Evolutionary conservation across 192 early-diverging fungal species (phyloP), one percentile per base, ranked within the genome.

Genomic region (Spizellomyces punctatus): DNA sequence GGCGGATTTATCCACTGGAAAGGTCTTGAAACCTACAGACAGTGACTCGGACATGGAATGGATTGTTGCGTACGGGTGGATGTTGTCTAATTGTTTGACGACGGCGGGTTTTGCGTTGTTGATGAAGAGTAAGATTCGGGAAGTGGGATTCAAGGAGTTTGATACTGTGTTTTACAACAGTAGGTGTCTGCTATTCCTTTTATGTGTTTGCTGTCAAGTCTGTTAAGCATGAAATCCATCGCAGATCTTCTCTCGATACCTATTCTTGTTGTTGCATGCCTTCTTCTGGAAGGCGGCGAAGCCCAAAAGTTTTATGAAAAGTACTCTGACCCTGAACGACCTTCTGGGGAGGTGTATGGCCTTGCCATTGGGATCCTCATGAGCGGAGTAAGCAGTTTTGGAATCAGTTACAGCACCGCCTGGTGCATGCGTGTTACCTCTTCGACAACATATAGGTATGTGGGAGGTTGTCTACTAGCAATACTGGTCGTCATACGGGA

Each of bases 81-180:
- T 99, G 95, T 82, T 88, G 17, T 60, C 79, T 62, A 99, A 99
- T 83, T 99, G 97, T 77, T 56, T 95, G 17, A 88, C 93, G 14
- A 93, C 94, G 8, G 94, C 95, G 8, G 85, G 88, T 14, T 96
- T 92, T 80, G 89, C 93, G 8, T 82, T 99, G 67, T 88, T 92
- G 67, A 94, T 99, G 92, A 93, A 96, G 79, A 86, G 87, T 78
- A 88, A 89, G 65, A 94, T 96, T 77, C 93, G 91, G 82, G 79
- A 90, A 69, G 91, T 94, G 67, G 87, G 89, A 67, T 99, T 99
- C 71, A 95, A 94, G 79, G 97, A 99, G 74, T 96, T 95, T 81
- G 97, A 99, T 78, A 98, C 96, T 6, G 94, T 99, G 12, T 98
- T 91, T 76, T 98, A 95, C 80, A 99, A 99, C 89, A 98, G 70